Evolutionary conservation across 106 monocot genomes (phyloP), one percentile per base, ranked within the genome.

Genomic region (Dendrobium catenatum): DNA sequence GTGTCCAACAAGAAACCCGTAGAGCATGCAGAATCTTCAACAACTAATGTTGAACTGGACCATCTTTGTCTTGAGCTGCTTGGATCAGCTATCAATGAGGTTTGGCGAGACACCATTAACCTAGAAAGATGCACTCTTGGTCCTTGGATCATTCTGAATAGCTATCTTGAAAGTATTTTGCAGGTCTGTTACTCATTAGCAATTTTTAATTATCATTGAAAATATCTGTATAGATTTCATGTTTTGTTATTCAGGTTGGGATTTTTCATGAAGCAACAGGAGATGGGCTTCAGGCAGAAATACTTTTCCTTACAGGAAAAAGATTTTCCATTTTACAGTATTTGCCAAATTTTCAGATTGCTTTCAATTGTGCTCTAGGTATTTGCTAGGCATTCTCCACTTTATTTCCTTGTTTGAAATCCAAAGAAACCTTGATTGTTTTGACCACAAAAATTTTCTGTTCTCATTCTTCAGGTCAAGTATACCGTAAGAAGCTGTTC

Each of bases 131-230:
- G 80, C 70, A 61, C 85, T 77, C 76, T 91, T 84, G 85, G 82
- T 55, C 95, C 95, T 82, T 95, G 95, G 95, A 88, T 67, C 84
- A 79, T 90, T 59, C 86, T 93, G 41, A 78, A 78, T 81, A 87
- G 89, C 80, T 95, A 90, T 76, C 93, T 95, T 85, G 95, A 95
- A 83, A 95, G 95, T 85, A 89, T 58, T 68, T 85, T 95, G 64
- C 95, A 95, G 95, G 95, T 95, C 75, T 78, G 20, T 33, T 15
- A 16, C 43, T 16, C 75, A 5, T 75, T 1, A 5, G n/a, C 4
- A 74, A 81, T 66, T 64, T 68, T 20, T 68, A 41, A 59, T 76
- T 46, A 58, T 56, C 33, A 29, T 77, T 46, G 72, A 29, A 6
- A 24, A 22, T 41, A 27, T 31, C 6, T 40, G 42, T 70, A 41